Evolutionary conservation across 2,329 filamentous ascomycete species (phyloP).

Genomic region (Xylaria sp.): DNA sequence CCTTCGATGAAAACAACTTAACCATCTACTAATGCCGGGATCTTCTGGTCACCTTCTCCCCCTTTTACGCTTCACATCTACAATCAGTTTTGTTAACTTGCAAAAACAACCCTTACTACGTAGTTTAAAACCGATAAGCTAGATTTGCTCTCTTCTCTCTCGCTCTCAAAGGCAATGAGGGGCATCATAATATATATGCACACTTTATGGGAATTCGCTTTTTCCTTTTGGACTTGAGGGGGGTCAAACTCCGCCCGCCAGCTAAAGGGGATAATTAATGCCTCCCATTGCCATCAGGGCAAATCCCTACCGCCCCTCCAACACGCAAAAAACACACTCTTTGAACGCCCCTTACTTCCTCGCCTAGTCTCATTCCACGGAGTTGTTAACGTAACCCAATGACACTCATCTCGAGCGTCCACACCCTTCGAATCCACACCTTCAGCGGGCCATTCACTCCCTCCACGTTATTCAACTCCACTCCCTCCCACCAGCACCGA

Average conservation of each 20-base stretch:
- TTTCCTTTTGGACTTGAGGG: neutral
- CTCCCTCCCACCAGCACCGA: constrained; percentile 98
- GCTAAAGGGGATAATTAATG: constrained; percentile 1
- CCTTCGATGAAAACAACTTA: too few relatives aligned
- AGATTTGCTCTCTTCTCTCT: too few relatives aligned
- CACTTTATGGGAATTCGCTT: neutral
- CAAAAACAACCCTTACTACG: too few relatives aligned
- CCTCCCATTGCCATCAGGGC: neutral
- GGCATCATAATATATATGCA: neutral
- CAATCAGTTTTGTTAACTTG: too few relatives aligned
- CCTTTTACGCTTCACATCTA: too few relatives aligned
- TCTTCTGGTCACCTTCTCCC: too few relatives aligned
- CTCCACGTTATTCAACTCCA: constrained; percentile 83
- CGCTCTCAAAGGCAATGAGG: too few relatives aligned
- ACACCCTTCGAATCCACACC: constrained; percentile 96
- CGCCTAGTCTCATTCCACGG: constrained; percentile 20
- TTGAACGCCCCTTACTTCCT: constrained; percentile 20
- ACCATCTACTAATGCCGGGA: too few relatives aligned
- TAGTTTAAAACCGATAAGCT: too few relatives aligned
- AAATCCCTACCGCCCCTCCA: neutral
- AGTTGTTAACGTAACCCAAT: constrained; percentile 67
- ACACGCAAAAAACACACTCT: constrained; percentile 16
- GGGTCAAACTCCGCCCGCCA: neutral
- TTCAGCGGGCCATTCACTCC: constrained; percentile 90
- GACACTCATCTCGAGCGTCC: constrained; percentile 97